A percentile compares a stretch with the other conserved stretches of the same genome.
Conservation (phyloP, 495 filamentous ascomycete species). For the Glonium stellatum region DNA sequence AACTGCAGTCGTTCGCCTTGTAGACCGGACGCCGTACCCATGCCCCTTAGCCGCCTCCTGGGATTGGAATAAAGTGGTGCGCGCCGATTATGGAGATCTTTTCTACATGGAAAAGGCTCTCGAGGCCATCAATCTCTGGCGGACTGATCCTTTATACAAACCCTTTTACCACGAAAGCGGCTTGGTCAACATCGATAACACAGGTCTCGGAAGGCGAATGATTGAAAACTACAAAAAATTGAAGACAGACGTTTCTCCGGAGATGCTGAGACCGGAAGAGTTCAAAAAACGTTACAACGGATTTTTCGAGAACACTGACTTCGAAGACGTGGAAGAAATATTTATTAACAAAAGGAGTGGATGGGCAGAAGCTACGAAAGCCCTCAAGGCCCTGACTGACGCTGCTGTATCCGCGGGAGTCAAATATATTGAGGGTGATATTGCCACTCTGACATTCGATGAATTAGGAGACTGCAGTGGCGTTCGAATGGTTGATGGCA, state of each 20-base stretch:
- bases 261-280: too few relatives aligned
- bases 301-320: conserved; percentile 49
- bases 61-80: conserved; percentile 63
- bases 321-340: conserved; percentile 44
- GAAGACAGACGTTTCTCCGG: too few relatives aligned
- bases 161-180: conserved; percentile 53
- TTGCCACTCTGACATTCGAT: conserved; percentile 42
- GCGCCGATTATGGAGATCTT: conserved; percentile 54
- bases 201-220: background rate
- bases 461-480: conserved; percentile 33
- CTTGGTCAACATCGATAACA: conserved; percentile 37
- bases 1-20: conserved; percentile 42
- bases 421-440: conserved; percentile 43
- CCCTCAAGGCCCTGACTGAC: conserved; percentile 42
- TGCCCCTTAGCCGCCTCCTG: conserved; percentile 49
- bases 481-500: conserved; percentile 30
- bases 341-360: conserved; percentile 50
- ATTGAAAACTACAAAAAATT: too few relatives aligned
- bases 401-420: conserved; percentile 47
- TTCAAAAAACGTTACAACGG: conserved; percentile 43
- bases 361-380: conserved; percentile 55
- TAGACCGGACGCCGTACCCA: conserved; percentile 45
- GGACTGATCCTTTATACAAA: conserved; percentile 45
- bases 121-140: conserved; percentile 51
- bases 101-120: conserved; percentile 52